phyloP scores from a whole-genome alignment of 2,329 filamentous ascomycete species.

The Talaromyces sp. region DNA sequence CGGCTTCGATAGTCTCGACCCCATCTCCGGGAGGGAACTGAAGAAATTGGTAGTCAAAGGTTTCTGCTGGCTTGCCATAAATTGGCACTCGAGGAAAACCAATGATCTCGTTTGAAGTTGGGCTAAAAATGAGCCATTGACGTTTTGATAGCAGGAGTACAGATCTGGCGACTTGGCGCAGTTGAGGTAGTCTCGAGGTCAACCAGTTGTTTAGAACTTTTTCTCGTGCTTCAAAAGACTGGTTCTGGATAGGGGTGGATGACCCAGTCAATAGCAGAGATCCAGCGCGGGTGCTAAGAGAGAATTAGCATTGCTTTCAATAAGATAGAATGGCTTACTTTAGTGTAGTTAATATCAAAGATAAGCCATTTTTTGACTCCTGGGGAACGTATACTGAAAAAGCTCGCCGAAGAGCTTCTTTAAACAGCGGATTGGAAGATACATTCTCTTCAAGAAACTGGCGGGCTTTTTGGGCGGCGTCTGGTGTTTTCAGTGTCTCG shows the following conservation, averaged over 20 bases:
- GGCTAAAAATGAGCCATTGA: slow-evolving; percentile 53
- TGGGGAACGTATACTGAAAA: slow-evolving; percentile 50
- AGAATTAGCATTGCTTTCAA: neutral
- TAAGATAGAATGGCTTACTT: slow-evolving; percentile 40
- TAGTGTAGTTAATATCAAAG: slow-evolving; percentile 52
- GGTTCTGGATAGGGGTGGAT: slow-evolving; percentile 52
- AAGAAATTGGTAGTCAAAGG: slow-evolving; percentile 56
- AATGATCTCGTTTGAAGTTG: slow-evolving; percentile 49
- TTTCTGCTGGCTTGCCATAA: slow-evolving; percentile 50
- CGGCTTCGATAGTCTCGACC: slow-evolving; percentile 65
- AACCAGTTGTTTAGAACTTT: slow-evolving; percentile 54
- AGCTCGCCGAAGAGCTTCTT: slow-evolving; percentile 46
- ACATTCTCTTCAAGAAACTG: slow-evolving; percentile 49
- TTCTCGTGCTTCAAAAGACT: slow-evolving; percentile 54
- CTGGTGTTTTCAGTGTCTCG: slow-evolving; percentile 28
- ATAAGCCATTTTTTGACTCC: slow-evolving; percentile 49
- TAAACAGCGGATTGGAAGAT: slow-evolving; percentile 50
- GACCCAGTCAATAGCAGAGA: slow-evolving; percentile 58
- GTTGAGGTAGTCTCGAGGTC: slow-evolving; percentile 50
- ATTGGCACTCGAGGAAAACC: slow-evolving; percentile 55
- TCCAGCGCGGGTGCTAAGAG: slow-evolving; percentile 50
- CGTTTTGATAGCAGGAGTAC: slow-evolving; percentile 51
- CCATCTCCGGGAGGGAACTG: slow-evolving; percentile 53
- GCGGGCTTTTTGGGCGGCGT: slow-evolving; percentile 37
- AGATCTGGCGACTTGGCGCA: slow-evolving; percentile 50